Conservation (phyloP, 345 rosid genomes). For the Dipteronia sinensis region DNA sequence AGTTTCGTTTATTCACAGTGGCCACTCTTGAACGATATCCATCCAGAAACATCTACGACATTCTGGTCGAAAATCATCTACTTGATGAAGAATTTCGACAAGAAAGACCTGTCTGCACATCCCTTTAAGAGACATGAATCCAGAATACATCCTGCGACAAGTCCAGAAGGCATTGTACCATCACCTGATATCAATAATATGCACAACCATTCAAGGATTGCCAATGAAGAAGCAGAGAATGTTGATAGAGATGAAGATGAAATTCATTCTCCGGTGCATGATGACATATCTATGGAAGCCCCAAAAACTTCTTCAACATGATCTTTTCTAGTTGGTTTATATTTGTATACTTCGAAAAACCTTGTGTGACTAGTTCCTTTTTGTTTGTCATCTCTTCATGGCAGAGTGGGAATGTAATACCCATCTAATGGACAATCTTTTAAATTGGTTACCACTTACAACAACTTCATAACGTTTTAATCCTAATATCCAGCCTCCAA, state of each 20-base stretch:
- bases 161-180: background rate
- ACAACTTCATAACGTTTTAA: no score
- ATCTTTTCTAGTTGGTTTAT: background rate
- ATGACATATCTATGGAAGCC: background rate
- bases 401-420: no score
- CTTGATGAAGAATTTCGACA: conserved; percentile 10
- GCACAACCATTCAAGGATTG: background rate
- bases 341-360: background rate
- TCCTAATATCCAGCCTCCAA: no score
- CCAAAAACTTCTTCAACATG: background rate
- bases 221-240: background rate
- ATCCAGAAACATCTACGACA: conserved; percentile 2
- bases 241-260: background rate
- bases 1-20: conserved; percentile 24
- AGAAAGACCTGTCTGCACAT: background rate
- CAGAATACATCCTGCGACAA: background rate
- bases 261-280: background rate
- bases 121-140: background rate
- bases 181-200: background rate
- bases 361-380: background rate
- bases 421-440: no score
- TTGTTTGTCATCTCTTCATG: no score
- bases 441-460: no score
- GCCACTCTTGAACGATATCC: background rate
- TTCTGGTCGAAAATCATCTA: background rate